Evolutionary conservation across 148 eudicot genomes (phyloP), one percentile per base, ranked within the genome.

Genomic region (Oxyria digyna): DNA sequence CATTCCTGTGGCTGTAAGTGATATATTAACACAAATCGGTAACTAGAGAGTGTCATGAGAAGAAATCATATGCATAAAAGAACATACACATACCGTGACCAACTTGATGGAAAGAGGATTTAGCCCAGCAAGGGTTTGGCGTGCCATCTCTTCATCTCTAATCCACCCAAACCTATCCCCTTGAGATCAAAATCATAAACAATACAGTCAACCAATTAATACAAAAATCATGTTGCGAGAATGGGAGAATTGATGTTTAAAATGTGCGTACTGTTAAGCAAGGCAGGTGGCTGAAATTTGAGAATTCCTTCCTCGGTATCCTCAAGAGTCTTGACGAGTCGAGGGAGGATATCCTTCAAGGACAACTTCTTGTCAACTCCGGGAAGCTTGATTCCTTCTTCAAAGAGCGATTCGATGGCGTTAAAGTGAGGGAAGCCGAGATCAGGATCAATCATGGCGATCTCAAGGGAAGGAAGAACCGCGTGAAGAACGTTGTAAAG

Each of bases 41-140:
- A 54, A 24, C 13, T 54, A 23, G 65, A 45, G 42, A 38, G 41
- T 38, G 41, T 38, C 41, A 4, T 3, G 4, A 2, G 38, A 35
- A 14, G n/a, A 13, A 55, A 55, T 13, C 35, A 27, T 1, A 11
- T 57, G 63, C 32, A 27, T 27, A 50, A 6, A 50, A 55, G n/a
- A 45, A 20, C 21, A 45, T 3, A 43, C 3, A 24, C 65, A 59
- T 77, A 81, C 84, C 68, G 71, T 73, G 21, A 81, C 77, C 50
- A 71, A 18, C 69, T 73, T 41, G 42, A 81, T 76, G 72, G 75
- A 65, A 20, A 26, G 50, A 15, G 85, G 85, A 70, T 81, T 81
- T 29, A 81, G 33, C 2, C 84, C 84, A 70, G 81, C 84, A 70
- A 81, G 81, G 46, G 81, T 78, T 67, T 81, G 75, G 32, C 85